Percentiles rank a stretch among this genome's conserved stretches.
Conservation (phyloP, 352 stramenopile species). For the Phytopythium chamaehyphon region DNA sequence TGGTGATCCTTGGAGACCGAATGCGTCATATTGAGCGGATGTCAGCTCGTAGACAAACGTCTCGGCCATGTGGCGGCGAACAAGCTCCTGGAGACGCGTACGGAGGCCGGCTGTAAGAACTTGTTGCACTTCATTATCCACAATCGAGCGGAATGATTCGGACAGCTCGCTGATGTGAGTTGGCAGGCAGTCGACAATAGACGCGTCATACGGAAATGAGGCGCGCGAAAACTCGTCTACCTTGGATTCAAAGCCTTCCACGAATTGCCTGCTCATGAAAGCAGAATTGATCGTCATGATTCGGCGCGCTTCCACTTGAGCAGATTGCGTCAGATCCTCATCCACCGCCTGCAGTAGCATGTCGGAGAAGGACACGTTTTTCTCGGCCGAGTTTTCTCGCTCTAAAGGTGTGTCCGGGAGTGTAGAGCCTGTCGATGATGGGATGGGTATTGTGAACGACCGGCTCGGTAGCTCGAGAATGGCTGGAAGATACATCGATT, state of each 20-base stretch:
- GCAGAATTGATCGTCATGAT: constrained; percentile 89
- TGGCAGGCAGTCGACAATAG: constrained; percentile 69
- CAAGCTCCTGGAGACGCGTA: constrained; percentile 36
- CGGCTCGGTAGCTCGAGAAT: constrained; percentile 66
- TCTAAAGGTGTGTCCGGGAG: background rate
- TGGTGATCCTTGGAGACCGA: constrained; percentile 54
- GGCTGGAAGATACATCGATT: constrained; percentile 74
- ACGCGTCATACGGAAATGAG: constrained; percentile 46
- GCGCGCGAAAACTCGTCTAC: constrained; percentile 44
- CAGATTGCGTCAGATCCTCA: constrained; percentile 54
- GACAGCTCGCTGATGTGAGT: constrained; percentile 68
- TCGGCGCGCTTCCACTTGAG: constrained; percentile 71
- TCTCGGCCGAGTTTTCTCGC: constrained; percentile 9
- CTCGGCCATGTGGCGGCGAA: constrained; percentile 44
- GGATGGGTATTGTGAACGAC: constrained; percentile 51
- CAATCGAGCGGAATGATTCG: constrained; percentile 66
- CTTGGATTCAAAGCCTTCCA: constrained; percentile 51
- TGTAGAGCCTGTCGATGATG: constrained; percentile 5
- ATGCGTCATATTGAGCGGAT: constrained; percentile 57
- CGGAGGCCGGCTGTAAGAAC: constrained; percentile 45
- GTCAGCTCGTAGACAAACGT: constrained; percentile 66
- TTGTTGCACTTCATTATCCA: constrained; percentile 66
- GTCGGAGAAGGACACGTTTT: constrained; percentile 67
- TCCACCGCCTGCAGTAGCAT: constrained; percentile 77
- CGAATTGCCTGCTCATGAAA: constrained; percentile 75